Percentiles rank a stretch among this genome's conserved stretches.
These are phyloP conservation scores for Irineochytrium annulatum DNA, from an alignment of 192 early-diverging fungal species.

Conservation along the genomic window DNA sequence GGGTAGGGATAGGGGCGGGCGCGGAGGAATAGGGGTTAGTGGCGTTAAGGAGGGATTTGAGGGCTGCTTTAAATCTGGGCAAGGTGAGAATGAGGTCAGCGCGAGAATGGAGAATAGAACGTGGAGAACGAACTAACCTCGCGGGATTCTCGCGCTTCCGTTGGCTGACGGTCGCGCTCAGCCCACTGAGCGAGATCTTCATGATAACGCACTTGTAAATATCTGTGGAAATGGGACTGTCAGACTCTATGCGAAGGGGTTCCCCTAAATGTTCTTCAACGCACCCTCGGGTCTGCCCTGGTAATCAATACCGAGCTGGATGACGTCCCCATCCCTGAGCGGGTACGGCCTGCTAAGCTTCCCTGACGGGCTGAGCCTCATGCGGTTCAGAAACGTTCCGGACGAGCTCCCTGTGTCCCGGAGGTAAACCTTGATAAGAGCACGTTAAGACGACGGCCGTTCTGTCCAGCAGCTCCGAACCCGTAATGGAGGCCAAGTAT, in stretches of 20 bases:
- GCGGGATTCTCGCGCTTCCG: slow-evolving; percentile 26
- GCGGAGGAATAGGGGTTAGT: slow-evolving; percentile 40
- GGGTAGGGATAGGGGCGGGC: background rate
- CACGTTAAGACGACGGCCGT: background rate
- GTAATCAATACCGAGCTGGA: slow-evolving; percentile 94
- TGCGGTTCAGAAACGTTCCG: slow-evolving; percentile 90
- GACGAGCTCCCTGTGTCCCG: slow-evolving; percentile 79
- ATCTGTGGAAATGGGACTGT: slow-evolving; percentile 48
- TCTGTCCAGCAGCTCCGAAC: background rate
- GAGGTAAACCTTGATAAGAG: slow-evolving; percentile 67
- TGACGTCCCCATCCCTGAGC: slow-evolving; percentile 76
- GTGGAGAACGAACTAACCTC: slow-evolving; percentile 6
- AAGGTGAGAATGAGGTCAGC: background rate
- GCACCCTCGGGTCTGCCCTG: slow-evolving; percentile 80
- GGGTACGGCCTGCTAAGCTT: slow-evolving; percentile 62
- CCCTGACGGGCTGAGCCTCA: slow-evolving; percentile 73
- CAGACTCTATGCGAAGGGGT: background rate
- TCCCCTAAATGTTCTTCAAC: background rate
- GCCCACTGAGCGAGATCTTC: slow-evolving; percentile 36
- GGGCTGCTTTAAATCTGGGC: slow-evolving; percentile 28
- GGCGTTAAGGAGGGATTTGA: slow-evolving; percentile 34
- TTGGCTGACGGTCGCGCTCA: slow-evolving; percentile 22
- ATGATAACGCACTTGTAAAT: slow-evolving; percentile 94
- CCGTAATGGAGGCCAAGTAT: slow-evolving; percentile 3
- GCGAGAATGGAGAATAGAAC: background rate